These are phyloP conservation scores for Blastobotrys petasosporus DNA, from an alignment of 1,139 yeast genomes.

Conservation along the genomic window DNA sequence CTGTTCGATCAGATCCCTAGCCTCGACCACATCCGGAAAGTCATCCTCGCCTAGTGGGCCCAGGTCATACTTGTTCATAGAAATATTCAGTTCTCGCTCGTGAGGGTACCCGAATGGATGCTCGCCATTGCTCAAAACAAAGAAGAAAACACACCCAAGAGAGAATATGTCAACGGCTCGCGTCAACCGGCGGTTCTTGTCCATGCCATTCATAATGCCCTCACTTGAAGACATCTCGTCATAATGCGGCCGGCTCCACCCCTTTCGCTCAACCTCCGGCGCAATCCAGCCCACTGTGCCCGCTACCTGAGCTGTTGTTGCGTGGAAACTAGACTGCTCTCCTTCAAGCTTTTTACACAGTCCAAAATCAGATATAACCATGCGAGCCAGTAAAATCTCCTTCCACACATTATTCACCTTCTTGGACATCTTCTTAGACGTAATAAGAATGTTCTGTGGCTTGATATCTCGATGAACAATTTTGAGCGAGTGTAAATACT, in stretches of 20 bases:
- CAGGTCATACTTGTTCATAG: conserved; percentile 61
- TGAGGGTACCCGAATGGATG: conserved; percentile 95
- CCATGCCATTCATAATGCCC: conserved; percentile 36
- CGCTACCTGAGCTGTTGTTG: conserved; percentile 88
- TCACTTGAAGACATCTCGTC: conserved; percentile 15
- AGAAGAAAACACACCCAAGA: conserved; percentile 88
- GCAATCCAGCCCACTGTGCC: conserved; percentile 99
- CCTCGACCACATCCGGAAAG: conserved; percentile 52
- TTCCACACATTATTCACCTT: conserved; percentile 25
- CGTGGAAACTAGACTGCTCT: conserved; percentile 89
- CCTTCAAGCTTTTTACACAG: conserved; percentile 84
- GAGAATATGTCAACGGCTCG: conserved; percentile 92
- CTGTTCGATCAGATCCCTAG: conserved; percentile 59
- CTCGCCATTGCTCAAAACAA: conserved; percentile 73
- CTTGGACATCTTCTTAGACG: conserved; percentile 44
- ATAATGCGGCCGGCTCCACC: neutral
- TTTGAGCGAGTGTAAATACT: conserved; percentile 81
- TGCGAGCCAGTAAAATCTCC: conserved; percentile 33
- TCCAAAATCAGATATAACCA: conserved; percentile 92
- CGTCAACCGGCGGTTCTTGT: conserved; percentile 59
- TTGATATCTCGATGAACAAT: conserved; percentile 94
- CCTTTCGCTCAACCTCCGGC: conserved; percentile 55
- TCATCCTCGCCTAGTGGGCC: conserved; percentile 37
- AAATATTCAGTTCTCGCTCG: conserved; percentile 80
- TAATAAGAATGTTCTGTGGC: conserved; percentile 91